Evolutionary conservation across 2,329 filamentous ascomycete genomes (phyloP).

Genomic region (Tetracladium maxilliforme): DNA sequence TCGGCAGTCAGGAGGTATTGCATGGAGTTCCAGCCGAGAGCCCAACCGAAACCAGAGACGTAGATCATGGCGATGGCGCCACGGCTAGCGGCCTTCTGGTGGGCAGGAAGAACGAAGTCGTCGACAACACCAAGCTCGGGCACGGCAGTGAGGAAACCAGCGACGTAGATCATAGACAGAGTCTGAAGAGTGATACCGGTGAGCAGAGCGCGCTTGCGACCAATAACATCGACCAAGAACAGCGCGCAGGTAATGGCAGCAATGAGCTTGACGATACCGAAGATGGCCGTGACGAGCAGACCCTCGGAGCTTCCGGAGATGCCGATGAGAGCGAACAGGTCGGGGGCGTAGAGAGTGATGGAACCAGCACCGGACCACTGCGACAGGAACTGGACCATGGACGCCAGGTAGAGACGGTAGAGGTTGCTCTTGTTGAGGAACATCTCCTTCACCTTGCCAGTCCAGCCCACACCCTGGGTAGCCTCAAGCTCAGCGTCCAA

Average conservation of each 20-base stretch:
- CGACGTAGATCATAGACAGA: conserved; percentile 47
- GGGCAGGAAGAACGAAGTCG: conserved; percentile 26
- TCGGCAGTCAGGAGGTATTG: conserved; percentile 70
- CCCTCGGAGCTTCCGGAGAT: conserved; percentile 53
- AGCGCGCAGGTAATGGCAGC: conserved; percentile 55
- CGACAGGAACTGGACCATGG: conserved; percentile 54
- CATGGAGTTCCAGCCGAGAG: conserved; percentile 60
- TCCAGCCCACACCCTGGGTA: conserved; percentile 46
- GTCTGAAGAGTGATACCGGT: conserved; percentile 45
- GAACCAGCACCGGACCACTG: conserved; percentile 63
- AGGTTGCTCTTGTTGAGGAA: conserved; percentile 53
- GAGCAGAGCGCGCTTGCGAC: conserved; percentile 53
- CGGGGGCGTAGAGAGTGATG: conserved; percentile 64
- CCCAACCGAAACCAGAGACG: conserved; percentile 54
- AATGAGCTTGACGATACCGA: conserved; percentile 60
- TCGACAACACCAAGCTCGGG: conserved; percentile 38
- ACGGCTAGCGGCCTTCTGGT: conserved; percentile 40
- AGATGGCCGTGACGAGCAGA: conserved; percentile 60
- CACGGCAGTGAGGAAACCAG: conserved; percentile 44
- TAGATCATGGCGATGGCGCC: conserved; percentile 64
- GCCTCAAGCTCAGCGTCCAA: conserved; percentile 61
- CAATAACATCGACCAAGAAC: conserved; percentile 68
- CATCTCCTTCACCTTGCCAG: conserved; percentile 54
- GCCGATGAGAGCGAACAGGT: conserved; percentile 60
- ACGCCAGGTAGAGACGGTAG: conserved; percentile 56